Evolutionary conservation across 345 rosid species (phyloP).

Genomic region (Bruguiera gymnorhiza): DNA sequence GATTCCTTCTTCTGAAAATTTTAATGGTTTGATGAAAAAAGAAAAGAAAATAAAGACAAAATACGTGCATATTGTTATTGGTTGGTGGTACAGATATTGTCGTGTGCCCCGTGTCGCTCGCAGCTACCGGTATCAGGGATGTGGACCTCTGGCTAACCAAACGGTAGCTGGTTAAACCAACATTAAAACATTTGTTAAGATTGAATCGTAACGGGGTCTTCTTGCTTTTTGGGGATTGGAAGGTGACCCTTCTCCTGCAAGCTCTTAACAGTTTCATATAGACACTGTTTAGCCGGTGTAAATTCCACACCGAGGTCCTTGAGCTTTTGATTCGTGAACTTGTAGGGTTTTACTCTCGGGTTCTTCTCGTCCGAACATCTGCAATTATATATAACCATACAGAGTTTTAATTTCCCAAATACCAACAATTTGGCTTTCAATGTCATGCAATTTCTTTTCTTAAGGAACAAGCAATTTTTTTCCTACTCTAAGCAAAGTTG

Average conservation of each 20-base stretch:
- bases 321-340: slow-evolving; percentile 74
- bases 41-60: too few relatives aligned
- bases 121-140: background rate
- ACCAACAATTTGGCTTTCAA: background rate
- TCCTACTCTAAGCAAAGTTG: too few relatives aligned
- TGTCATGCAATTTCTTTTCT: background rate
- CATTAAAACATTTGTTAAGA: slow-evolving; percentile 2
- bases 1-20: too few relatives aligned
- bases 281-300: slow-evolving; percentile 69
- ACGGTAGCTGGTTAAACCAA: background rate
- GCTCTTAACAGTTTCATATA: slow-evolving; percentile 86
- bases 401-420: background rate
- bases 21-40: too few relatives aligned
- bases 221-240: slow-evolving; percentile 46
- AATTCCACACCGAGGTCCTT: slow-evolving; percentile 77
- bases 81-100: too few relatives aligned
- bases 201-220: slow-evolving; percentile 29
- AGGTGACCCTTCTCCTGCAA: slow-evolving; percentile 88
- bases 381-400: slow-evolving; percentile 4
- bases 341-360: slow-evolving; percentile 73
- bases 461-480: background rate
- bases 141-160: background rate
- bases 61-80: too few relatives aligned
- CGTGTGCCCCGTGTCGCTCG: too few relatives aligned
- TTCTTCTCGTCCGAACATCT: slow-evolving; percentile 93